phyloP scores from a whole-genome alignment of 1,284 basidiomycete species.

The Singerocomus inundabilis region DNA sequence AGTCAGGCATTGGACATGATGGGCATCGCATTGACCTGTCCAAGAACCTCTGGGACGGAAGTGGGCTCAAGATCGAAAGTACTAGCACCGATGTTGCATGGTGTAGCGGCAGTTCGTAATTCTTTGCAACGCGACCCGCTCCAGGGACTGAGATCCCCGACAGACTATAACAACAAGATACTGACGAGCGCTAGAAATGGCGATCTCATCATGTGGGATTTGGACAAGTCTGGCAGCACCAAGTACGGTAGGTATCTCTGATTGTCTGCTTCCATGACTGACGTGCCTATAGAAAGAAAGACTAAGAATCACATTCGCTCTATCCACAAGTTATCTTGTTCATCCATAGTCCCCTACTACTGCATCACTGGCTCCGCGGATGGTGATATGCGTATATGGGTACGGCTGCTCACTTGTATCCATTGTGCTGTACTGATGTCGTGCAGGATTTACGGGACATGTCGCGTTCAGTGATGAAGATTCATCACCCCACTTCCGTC shows the following conservation, averaged over 20 bases:
- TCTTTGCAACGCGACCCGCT: not conserved
- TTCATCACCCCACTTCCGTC: constrained; percentile 72
- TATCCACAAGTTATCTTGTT: constrained; percentile 71
- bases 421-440: not conserved
- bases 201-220: constrained; percentile 83
- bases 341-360: constrained; percentile 59
- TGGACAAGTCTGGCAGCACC: constrained; percentile 62
- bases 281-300: constrained; percentile 54
- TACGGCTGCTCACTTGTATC: constrained; percentile 35
- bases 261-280: constrained; percentile 9
- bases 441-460: constrained; percentile 75
- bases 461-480: constrained; percentile 64
- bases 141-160: not conserved
- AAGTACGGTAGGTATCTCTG: constrained; percentile 61
- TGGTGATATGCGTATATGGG: constrained; percentile 82
- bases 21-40: constrained; percentile 65
- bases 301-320: constrained; percentile 75
- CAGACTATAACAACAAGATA: constrained; percentile 77
- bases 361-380: constrained; percentile 83
- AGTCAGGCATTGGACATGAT: constrained; percentile 51
- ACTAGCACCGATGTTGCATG: constrained; percentile 79
- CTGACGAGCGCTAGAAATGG: constrained; percentile 82
- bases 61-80: constrained; percentile 72
- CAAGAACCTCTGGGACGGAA: constrained; percentile 71
- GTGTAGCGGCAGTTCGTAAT: constrained; percentile 68